A percentile compares a stretch with the other conserved stretches of the same genome.
Evolutionary conservation across 805 yeast genomes (phyloP).

Genomic region (Kodamaea fukazawae): DNA sequence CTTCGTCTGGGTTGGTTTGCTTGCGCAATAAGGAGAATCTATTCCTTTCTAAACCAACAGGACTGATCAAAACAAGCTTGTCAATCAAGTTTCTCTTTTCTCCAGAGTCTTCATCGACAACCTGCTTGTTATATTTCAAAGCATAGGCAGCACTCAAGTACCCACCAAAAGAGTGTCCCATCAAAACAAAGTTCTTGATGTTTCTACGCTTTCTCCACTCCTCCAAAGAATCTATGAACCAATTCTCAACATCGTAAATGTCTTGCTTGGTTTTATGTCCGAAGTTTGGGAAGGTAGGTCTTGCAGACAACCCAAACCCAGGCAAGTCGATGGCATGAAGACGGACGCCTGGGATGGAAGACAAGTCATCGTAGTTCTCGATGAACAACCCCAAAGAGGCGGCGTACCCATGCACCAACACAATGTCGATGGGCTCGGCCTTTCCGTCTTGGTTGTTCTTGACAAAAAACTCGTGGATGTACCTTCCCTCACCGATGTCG

Average conservation of each 20-base stretch:
- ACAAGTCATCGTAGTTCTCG: constrained; percentile 56
- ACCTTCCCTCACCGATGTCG: constrained; percentile 51
- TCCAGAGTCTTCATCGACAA: constrained; percentile 17
- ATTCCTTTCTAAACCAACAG: constrained; percentile 43
- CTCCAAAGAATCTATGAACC: constrained; percentile 44
- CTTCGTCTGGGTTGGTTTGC: constrained; percentile 20
- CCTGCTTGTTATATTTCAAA: constrained; percentile 35
- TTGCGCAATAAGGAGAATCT: constrained; percentile 22
- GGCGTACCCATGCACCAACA: constrained; percentile 89
- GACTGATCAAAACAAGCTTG: constrained; percentile 40
- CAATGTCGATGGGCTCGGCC: constrained; percentile 45
- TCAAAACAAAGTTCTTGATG: constrained; percentile 32
- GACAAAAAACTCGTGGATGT: constrained; percentile 75
- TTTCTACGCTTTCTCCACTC: constrained; percentile 40
- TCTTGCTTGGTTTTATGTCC: constrained; percentile 31
- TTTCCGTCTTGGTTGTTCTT: constrained; percentile 44
- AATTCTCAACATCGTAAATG: constrained; percentile 36
- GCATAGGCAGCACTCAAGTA: constrained; percentile 43
- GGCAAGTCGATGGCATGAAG: constrained; percentile 69
- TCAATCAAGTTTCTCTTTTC: constrained; percentile 25
- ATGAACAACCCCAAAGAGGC: constrained; percentile 84
- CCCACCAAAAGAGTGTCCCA: constrained; percentile 48
- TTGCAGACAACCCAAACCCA: constrained; percentile 68
- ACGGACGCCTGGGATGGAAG: constrained; percentile 50
- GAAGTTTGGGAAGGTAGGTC: constrained; percentile 46